Conservation (phyloP, 2,329 filamentous ascomycete genomes). For the Penicillium capsulatum region DNA sequence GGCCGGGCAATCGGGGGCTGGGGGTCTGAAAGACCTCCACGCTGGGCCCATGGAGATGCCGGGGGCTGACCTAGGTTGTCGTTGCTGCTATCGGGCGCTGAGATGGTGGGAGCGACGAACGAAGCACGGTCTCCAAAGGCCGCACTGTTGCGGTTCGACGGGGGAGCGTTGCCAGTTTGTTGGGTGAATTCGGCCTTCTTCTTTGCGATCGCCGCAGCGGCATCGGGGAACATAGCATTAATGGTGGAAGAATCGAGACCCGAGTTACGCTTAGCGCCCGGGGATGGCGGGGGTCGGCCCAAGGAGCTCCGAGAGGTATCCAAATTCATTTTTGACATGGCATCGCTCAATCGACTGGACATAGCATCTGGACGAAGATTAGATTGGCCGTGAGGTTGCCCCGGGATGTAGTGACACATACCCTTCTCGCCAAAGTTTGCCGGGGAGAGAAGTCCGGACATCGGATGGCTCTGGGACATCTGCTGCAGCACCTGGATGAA, state of each 20-base stretch:
- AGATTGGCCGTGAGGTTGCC: conserved; percentile 9
- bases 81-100: conserved; percentile 57
- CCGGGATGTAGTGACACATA: conserved; percentile 41
- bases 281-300: conserved; percentile 71
- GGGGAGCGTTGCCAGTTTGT: conserved; percentile 82
- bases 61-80: conserved; percentile 61
- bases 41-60: conserved; percentile 74
- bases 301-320: conserved; percentile 84
- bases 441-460: conserved; percentile 91
- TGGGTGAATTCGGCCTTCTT: conserved; percentile 98
- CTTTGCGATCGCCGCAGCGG: conserved; percentile 94
- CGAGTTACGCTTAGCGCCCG: conserved; percentile 83
- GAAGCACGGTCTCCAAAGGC: conserved; percentile 73
- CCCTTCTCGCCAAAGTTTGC: conserved; percentile 92
- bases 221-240: conserved; percentile 98
- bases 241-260: conserved; percentile 90
- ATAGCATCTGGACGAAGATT: conserved; percentile 67
- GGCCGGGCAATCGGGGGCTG: conserved; percentile 58
- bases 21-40: conserved; percentile 46
- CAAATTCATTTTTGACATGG: conserved; percentile 90
- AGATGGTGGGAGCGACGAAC: conserved; percentile 69
- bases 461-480: conserved; percentile 97
- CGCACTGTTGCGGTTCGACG: conserved; percentile 88
- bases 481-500: conserved; percentile 98
- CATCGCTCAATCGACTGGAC: conserved; percentile 92